Conservation (phyloP, 345 rosid genomes). For the Erodium maritimum region DNA sequence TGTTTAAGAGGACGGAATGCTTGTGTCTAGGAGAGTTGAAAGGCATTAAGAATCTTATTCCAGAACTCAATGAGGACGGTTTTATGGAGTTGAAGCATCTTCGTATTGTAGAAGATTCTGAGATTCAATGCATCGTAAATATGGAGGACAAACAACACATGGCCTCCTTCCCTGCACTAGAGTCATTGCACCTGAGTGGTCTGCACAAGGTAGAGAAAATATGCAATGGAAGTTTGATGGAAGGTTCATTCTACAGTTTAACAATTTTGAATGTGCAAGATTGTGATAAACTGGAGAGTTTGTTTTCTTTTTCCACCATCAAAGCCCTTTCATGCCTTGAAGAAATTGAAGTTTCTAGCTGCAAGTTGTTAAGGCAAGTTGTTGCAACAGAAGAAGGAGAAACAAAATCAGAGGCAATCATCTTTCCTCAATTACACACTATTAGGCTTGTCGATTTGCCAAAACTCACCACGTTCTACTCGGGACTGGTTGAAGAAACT, state of each 20-base stretch:
- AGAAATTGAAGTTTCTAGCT: constrained; percentile 1
- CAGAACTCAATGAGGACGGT: too few relatives aligned
- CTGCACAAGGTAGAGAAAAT: constrained; percentile 11
- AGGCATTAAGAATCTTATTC: too few relatives aligned
- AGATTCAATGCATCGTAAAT: neutral
- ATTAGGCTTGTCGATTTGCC: too few relatives aligned
- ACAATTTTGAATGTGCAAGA: constrained; percentile 7
- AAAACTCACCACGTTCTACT: too few relatives aligned
- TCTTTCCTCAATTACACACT: too few relatives aligned
- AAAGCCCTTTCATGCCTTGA: constrained; percentile 5
- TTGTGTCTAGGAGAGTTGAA: too few relatives aligned
- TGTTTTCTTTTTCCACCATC: constrained; percentile 2
- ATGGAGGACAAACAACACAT: neutral
- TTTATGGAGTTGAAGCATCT: too few relatives aligned
- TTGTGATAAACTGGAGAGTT: constrained; percentile 5
- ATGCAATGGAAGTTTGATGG: neutral
- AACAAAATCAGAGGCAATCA: too few relatives aligned
- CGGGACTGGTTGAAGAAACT: too few relatives aligned
- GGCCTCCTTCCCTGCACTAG: neutral
- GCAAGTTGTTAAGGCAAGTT: too few relatives aligned
- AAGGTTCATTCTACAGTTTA: constrained; percentile 1
- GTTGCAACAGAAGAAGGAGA: too few relatives aligned
- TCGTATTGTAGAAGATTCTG: constrained; percentile 1
- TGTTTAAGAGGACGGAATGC: too few relatives aligned
- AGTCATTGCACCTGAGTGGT: constrained; percentile 8